Evolutionary conservation across 306 rosid genomes (phyloP).

Genomic region (Pueraria montana): DNA sequence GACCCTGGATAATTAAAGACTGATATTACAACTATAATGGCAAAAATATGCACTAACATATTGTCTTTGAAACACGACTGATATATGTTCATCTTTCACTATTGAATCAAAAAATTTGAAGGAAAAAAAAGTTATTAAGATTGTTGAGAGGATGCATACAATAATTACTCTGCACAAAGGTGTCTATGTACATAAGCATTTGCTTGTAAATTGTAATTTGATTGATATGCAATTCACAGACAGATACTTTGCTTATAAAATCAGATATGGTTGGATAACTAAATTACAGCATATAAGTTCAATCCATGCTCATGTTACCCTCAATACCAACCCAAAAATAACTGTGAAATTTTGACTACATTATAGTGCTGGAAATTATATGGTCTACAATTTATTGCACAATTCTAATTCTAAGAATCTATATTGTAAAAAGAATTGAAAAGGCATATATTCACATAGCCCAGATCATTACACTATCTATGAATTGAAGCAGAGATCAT

Average conservation of each 20-base stretch:
- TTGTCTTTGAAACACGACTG: no score
- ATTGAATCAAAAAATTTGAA: neutral
- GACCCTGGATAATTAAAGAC: constrained; percentile 59
- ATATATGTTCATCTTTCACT: neutral
- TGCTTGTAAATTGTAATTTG: neutral
- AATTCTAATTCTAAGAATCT: no score
- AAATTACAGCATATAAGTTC: neutral
- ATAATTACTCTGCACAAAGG: constrained; percentile 2
- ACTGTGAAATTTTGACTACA: no score
- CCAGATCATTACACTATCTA: no score
- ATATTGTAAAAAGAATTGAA: no score
- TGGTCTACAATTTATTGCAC: no score
- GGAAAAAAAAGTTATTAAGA: neutral
- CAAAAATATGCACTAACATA: neutral
- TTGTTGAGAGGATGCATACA: neutral
- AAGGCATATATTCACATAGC: no score
- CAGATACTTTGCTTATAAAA: neutral
- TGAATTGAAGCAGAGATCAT: no score
- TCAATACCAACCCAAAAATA: no score
- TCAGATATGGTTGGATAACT: neutral
- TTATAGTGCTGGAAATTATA: no score
- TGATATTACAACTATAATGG: constrained; percentile 39
- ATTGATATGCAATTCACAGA: neutral
- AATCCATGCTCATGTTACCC: no score
- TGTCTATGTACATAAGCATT: neutral